phyloP scores from a whole-genome alignment of 2,329 filamentous ascomycete species.

The Metarhizium anisopliae region DNA sequence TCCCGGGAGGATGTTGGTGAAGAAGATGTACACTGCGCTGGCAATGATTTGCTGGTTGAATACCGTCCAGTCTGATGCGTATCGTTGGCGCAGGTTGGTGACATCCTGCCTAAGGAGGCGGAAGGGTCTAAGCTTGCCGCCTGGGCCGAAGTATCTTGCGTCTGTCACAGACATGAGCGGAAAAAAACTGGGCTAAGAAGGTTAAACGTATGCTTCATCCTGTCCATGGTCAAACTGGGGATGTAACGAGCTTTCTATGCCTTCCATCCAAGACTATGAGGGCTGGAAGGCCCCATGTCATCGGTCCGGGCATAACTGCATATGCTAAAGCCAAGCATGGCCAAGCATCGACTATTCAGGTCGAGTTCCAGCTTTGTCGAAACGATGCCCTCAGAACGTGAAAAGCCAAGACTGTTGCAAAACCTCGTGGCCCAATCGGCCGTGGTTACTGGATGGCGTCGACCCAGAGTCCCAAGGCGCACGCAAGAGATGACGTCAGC shows the following conservation, averaged over 20 bases:
- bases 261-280: neutral
- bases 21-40: conserved; percentile 57
- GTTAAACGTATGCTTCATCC: too few species aligned
- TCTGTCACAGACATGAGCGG: neutral
- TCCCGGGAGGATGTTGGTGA: conserved; percentile 56
- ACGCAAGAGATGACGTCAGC: conserved; percentile 2
- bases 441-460: neutral
- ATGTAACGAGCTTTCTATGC: too few species aligned
- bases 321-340: neutral
- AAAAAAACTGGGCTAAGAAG: too few species aligned
- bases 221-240: too few species aligned
- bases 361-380: neutral
- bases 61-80: conserved; percentile 43
- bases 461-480: neutral
- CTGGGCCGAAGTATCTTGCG: conserved; percentile 18
- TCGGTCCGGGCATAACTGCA: too few species aligned
- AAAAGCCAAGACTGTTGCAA: neutral
- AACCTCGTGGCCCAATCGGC: neutral
- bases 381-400: neutral
- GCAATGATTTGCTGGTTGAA: conserved; percentile 58
- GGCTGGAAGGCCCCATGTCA: too few species aligned
- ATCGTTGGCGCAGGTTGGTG: conserved; percentile 35
- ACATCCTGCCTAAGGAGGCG: conserved; percentile 42
- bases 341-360: neutral
- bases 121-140: conserved; percentile 40